phyloP scores from a whole-genome alignment of 208 protist genomes.

The Leishmania turanica region DNA sequence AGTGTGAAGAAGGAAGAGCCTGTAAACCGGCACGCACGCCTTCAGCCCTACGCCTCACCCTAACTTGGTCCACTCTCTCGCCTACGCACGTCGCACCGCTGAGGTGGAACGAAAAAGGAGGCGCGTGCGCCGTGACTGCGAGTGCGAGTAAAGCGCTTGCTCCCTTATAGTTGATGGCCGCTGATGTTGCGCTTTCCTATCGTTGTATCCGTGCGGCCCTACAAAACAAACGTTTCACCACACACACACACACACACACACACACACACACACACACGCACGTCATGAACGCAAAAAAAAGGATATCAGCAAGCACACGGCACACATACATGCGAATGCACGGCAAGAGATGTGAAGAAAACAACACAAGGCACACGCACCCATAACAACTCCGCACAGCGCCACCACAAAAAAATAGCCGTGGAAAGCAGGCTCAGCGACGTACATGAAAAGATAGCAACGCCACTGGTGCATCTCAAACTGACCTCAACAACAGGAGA shows the following conservation, averaged over 20 bases:
- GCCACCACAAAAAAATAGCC: not conserved
- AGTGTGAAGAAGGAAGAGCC: not conserved
- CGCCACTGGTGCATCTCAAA: not conserved
- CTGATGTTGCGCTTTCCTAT: not conserved
- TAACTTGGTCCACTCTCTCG: too few species aligned
- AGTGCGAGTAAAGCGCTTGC: not conserved
- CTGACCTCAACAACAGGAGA: not conserved
- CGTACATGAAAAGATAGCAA: not conserved
- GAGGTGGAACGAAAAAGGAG: not conserved
- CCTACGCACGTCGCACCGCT: not conserved
- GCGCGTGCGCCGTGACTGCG: not conserved
- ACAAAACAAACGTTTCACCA: not conserved
- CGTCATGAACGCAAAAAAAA: not conserved
- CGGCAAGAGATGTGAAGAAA: constrained; percentile 1
- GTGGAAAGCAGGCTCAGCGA: not conserved
- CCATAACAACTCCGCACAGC: not conserved
- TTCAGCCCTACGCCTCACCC: not conserved
- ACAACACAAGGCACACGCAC: not conserved
- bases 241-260: not conserved
- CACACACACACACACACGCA: not conserved
- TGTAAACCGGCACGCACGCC: not conserved
- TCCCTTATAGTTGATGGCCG: not conserved
- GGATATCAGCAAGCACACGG: not conserved
- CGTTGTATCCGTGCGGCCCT: not conserved
- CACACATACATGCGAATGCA: not conserved